These are phyloP conservation scores for Chlorella variabilis DNA, from an alignment of 163 green algal genomes.

Conservation along the genomic window DNA sequence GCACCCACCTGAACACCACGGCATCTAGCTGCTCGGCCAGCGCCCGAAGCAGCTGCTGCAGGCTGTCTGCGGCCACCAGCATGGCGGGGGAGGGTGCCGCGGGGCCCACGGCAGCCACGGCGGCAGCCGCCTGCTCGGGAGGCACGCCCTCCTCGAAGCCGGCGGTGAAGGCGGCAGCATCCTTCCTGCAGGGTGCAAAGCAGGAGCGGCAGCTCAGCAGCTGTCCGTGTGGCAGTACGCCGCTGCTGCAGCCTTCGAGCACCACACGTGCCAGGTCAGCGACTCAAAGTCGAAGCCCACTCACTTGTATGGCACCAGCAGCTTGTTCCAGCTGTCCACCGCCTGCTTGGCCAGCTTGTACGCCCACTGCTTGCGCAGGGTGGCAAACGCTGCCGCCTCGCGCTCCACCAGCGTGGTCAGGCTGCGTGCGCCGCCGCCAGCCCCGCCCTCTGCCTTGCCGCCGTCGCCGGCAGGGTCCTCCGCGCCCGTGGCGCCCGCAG, in stretches of 20 bases:
- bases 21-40: slow-evolving; percentile 54
- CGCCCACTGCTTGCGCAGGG: slow-evolving; percentile 51
- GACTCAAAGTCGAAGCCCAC: background rate
- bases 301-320: slow-evolving; percentile 49
- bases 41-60: slow-evolving; percentile 43
- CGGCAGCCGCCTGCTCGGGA: background rate
- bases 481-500: background rate
- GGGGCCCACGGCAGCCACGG: background rate
- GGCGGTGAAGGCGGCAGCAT: slow-evolving; percentile 10
- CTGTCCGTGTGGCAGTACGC: too few relatives aligned
- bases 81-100: slow-evolving; percentile 31
- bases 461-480: background rate
- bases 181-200: background rate
- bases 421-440: background rate
- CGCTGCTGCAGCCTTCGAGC: too few relatives aligned
- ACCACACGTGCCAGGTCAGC: too few relatives aligned
- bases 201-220: background rate
- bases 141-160: slow-evolving; percentile 16
- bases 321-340: slow-evolving; percentile 44
- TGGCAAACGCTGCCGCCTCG: slow-evolving; percentile 15
- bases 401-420: slow-evolving; percentile 18
- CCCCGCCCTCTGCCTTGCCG: background rate
- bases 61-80: slow-evolving; percentile 27
- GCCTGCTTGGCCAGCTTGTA: slow-evolving; percentile 61
- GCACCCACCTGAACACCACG: slow-evolving; percentile 48